Conservation (phyloP, 768 basidiomycete species). For the Collybia sp. region DNA sequence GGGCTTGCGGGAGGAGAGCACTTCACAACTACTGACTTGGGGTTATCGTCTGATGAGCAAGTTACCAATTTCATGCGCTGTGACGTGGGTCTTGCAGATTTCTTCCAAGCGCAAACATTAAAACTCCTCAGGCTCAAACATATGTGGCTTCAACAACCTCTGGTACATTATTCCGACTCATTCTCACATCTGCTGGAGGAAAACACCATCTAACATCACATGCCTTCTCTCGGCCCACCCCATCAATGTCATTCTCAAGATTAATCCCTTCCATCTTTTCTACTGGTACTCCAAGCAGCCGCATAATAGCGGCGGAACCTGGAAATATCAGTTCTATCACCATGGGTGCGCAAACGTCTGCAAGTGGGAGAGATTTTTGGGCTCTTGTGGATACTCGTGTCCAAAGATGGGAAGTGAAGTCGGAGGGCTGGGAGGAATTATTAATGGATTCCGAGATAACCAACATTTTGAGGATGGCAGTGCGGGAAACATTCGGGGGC, state of each 20-base stretch:
- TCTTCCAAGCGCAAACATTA: slow-evolving; percentile 1
- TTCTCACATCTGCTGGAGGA: slow-evolving; percentile 62
- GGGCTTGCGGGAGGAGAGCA: slow-evolving; percentile 79
- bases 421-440: slow-evolving; percentile 70
- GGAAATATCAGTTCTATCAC: slow-evolving; percentile 67
- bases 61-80: slow-evolving; percentile 64
- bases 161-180: slow-evolving; percentile 62
- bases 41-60: slow-evolving; percentile 48
- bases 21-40: slow-evolving; percentile 45
- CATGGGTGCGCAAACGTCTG: slow-evolving; percentile 36
- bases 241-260: slow-evolving; percentile 35
- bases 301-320: slow-evolving; percentile 33
- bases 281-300: slow-evolving; percentile 33
- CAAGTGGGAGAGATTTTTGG: slow-evolving; percentile 57
- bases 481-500: slow-evolving; percentile 37
- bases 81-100: slow-evolving; percentile 41
- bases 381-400: slow-evolving; percentile 61
- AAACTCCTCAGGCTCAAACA: slow-evolving; percentile 45
- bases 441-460: slow-evolving; percentile 53
- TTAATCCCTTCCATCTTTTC: slow-evolving; percentile 38
- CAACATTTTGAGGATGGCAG: slow-evolving; percentile 38
- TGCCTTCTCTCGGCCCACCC: slow-evolving; percentile 53
- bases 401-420: slow-evolving; percentile 66
- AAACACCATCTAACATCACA: slow-evolving; percentile 57
- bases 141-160: slow-evolving; percentile 66